These are phyloP conservation scores for Hypholoma sublateritium DNA, from an alignment of 768 basidiomycete genomes.

Conservation along the genomic window DNA sequence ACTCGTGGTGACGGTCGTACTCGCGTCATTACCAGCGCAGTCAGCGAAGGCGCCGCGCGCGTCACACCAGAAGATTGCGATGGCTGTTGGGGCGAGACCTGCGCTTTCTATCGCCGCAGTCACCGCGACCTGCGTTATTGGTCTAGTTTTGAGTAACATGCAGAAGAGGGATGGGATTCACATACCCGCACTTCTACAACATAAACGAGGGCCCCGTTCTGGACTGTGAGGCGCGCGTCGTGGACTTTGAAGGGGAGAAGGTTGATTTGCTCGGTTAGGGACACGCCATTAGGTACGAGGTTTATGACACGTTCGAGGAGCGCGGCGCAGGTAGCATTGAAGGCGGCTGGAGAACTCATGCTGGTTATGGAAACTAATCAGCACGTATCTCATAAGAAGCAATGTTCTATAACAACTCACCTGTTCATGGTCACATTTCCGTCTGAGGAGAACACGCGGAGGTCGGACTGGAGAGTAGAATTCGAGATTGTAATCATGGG, in stretches of 20 bases:
- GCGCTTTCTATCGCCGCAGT: neutral
- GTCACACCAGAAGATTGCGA: constrained; percentile 36
- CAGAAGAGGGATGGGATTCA: neutral
- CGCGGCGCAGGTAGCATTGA: constrained; percentile 30
- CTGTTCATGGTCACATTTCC: constrained; percentile 39
- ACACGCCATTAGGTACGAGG: constrained; percentile 36
- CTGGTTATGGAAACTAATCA: constrained; percentile 8
- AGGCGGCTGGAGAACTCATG: constrained; percentile 26
- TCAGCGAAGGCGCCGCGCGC: constrained; percentile 25
- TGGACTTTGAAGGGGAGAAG: constrained; percentile 35
- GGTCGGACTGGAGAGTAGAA: constrained; percentile 36
- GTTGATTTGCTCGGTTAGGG: constrained; percentile 35
- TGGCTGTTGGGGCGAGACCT: constrained; percentile 12
- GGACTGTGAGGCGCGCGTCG: constrained; percentile 28
- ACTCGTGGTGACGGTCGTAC: constrained; percentile 17
- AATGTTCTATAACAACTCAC: constrained; percentile 16
- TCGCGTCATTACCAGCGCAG: constrained; percentile 21
- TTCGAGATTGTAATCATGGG: constrained; percentile 36
- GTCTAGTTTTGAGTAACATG: too few relatives aligned
- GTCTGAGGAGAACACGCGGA: constrained; percentile 38
- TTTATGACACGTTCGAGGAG: constrained; percentile 43
- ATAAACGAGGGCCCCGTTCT: constrained; percentile 28
- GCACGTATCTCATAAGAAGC: neutral
- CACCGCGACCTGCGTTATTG: neutral
- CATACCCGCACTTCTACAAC: constrained; percentile 31